phyloP scores from a whole-genome alignment of 495 filamentous ascomycete genomes.

The Annulohypoxylon moriforme region DNA sequence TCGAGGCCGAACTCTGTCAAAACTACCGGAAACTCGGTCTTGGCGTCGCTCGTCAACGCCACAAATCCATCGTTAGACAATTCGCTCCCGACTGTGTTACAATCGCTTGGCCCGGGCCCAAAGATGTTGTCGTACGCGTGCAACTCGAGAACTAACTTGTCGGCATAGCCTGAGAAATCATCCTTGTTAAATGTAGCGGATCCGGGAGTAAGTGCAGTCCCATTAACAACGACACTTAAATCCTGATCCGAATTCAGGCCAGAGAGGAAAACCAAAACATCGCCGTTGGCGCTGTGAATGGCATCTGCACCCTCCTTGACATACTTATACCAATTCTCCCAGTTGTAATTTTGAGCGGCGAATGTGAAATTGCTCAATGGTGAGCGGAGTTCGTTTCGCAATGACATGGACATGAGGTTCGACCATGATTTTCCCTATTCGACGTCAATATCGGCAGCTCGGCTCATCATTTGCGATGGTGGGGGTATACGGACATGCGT shows the following conservation, averaged over 20 bases:
- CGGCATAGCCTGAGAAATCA: constrained; percentile 53
- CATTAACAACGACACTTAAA: constrained; percentile 59
- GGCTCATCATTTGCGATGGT: not conserved
- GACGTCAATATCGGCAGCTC: constrained; percentile 6
- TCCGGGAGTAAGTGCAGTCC: constrained; percentile 52
- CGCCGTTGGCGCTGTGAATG: constrained; percentile 61
- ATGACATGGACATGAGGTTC: constrained; percentile 61
- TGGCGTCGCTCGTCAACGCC: constrained; percentile 59
- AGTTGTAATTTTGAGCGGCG: constrained; percentile 58
- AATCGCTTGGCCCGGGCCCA: constrained; percentile 55
- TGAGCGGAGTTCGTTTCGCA: constrained; percentile 66
- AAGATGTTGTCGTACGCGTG: constrained; percentile 67
- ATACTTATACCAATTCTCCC: constrained; percentile 62
- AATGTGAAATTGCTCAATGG: constrained; percentile 44
- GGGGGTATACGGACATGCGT: constrained; percentile 52
- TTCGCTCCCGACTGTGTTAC: constrained; percentile 56
- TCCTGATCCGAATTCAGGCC: constrained; percentile 65
- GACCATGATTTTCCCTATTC: constrained; percentile 58
- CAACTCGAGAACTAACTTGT: constrained; percentile 70
- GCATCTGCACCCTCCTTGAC: constrained; percentile 57
- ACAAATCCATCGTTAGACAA: constrained; percentile 67
- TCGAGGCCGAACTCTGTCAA: constrained; percentile 63
- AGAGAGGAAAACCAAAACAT: constrained; percentile 68
- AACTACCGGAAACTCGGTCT: constrained; percentile 59
- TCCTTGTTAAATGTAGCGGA: constrained; percentile 55